A percentile compares a stretch with the other conserved stretches of the same genome.
Evolutionary conservation across 352 stramenopile species (phyloP).

Genomic region (Globisporangium nodosum): DNA sequence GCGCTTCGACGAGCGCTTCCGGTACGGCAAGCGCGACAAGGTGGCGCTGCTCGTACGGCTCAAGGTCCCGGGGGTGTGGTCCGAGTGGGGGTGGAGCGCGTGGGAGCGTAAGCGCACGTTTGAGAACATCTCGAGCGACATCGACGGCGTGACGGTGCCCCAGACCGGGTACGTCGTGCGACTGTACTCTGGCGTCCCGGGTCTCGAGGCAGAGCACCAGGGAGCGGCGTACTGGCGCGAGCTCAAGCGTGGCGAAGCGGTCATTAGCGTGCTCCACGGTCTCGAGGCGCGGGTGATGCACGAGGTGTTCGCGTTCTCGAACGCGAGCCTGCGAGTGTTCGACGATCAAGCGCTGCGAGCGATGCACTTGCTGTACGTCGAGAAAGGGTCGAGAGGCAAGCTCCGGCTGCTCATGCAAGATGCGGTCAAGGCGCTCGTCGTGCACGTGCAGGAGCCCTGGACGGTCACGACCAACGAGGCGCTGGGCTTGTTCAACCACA

Average conservation of each 20-base stretch:
- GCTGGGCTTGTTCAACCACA: neutral
- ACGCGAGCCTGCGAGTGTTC: constrained; percentile 27
- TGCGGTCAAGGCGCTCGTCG: constrained; percentile 16
- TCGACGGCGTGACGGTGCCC: constrained; percentile 16
- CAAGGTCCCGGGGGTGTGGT: constrained; percentile 33
- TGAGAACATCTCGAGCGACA: constrained; percentile 31
- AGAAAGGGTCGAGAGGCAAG: neutral
- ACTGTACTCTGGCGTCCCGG: constrained; percentile 33
- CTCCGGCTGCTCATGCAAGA: constrained; percentile 17
- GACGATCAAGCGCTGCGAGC: constrained; percentile 9
- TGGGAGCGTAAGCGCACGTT: constrained; percentile 39
- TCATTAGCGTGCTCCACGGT: constrained; percentile 26
- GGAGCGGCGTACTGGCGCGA: constrained; percentile 30
- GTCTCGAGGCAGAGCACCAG: constrained; percentile 23
- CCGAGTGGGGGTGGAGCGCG: constrained; percentile 37
- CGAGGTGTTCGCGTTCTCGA: constrained; percentile 21
- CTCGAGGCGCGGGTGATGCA: constrained; percentile 41
- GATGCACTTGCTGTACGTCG: constrained; percentile 4
- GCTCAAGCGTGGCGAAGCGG: constrained; percentile 40
- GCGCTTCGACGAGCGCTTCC: constrained; percentile 46
- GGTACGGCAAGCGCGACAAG: constrained; percentile 50
- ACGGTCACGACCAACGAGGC: constrained; percentile 20
- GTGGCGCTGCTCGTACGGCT: constrained; percentile 37
- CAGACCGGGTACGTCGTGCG: constrained; percentile 42
- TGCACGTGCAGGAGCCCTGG: constrained; percentile 18